A percentile compares a stretch with the other conserved stretches of the same genome.
These are phyloP conservation scores for Colletotrichum cordylinicola DNA, from an alignment of 2,329 filamentous ascomycete species.

Conservation along the genomic window DNA sequence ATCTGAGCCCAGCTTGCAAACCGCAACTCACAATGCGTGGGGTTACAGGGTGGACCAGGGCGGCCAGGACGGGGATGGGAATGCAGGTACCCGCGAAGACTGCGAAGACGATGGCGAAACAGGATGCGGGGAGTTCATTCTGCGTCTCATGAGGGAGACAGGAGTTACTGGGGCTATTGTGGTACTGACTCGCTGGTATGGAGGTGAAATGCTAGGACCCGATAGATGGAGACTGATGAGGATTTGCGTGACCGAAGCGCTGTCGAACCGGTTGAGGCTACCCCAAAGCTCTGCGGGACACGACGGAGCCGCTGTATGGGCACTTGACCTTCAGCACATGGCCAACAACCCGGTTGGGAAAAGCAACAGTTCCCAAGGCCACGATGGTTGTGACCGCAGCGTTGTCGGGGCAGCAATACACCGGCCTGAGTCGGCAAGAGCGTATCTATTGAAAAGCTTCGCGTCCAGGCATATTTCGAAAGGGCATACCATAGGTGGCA, in stretches of 20 bases:
- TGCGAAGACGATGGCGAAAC: constrained; percentile 68
- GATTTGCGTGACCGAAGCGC: constrained; percentile 58
- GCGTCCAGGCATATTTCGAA: background rate
- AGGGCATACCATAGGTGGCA: constrained; percentile 18
- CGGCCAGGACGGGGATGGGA: background rate
- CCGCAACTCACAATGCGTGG: constrained; percentile 66
- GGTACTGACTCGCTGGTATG: constrained; percentile 68
- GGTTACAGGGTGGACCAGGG: constrained; percentile 45
- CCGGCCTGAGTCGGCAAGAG: constrained; percentile 71
- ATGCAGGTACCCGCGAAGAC: constrained; percentile 46
- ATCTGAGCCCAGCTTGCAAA: constrained; percentile 53
- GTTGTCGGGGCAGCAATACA: constrained; percentile 72
- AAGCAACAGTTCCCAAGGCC: background rate
- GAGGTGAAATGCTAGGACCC: constrained; percentile 64
- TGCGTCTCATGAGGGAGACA: constrained; percentile 58
- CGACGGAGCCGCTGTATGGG: constrained; percentile 65
- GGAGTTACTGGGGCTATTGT: constrained; percentile 58
- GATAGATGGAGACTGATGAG: constrained; percentile 70
- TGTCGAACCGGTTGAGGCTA: constrained; percentile 55
- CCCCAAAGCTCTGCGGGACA: background rate
- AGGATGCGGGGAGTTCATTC: constrained; percentile 62
- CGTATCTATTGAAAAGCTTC: constrained; percentile 67
- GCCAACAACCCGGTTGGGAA: constrained; percentile 41
- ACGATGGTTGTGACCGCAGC: constrained; percentile 31
- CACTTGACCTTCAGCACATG: constrained; percentile 60